Evolutionary conservation across 225 moss, liverwort and hornwort species (phyloP), one percentile per base, ranked within the genome.

Genomic region (Physcomitrium patens): DNA sequence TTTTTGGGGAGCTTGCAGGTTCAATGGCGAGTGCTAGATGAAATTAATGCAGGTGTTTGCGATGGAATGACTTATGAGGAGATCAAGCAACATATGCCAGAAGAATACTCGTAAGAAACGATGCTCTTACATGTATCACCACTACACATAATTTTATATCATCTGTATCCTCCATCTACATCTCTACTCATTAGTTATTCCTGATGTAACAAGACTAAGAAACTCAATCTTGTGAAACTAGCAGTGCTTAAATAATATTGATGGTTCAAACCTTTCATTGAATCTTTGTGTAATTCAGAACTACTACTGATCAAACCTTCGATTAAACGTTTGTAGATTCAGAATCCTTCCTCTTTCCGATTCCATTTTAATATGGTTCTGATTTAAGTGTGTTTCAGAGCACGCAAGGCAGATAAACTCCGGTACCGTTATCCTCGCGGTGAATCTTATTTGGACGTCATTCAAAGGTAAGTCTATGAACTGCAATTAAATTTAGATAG

Each of bases 51-150:
- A 43, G 92, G 92, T 51, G 85, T 93, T 43, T 93, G 92, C 59
- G 92, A 93, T 53, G 92, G 92, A 52, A 93, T 93, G 92, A 93
- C 92, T 12, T 90, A 93, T 31, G 81, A 75, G 68, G 92, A 93
- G 73, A 93, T 93, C 16, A 90, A 85, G 78, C 77, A 67, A 10
- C 67, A 83, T 26, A 89, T 93, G 90, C 90, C 90, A 49, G 90
- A 90, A 65, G 92, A 93, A 48, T 89, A 82, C 50, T 49, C 62
- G 92, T 92, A 71, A 61, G 71, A 75, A 18, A 56, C 56, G 45
- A 45, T 45, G 27, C 24, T 13, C 27, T 27, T 27, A 13, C 53
- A 53, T 15, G 16, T 53, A 49, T 37, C 31, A 37, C 31, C 31
- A 37, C 31, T 15, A 12, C 49, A 49, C 15, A 12, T 2, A 15